Evolutionary conservation across 768 basidiomycete species (phyloP), one percentile per base, ranked within the genome.

Genomic region (Glaciozyma antarctica): DNA sequence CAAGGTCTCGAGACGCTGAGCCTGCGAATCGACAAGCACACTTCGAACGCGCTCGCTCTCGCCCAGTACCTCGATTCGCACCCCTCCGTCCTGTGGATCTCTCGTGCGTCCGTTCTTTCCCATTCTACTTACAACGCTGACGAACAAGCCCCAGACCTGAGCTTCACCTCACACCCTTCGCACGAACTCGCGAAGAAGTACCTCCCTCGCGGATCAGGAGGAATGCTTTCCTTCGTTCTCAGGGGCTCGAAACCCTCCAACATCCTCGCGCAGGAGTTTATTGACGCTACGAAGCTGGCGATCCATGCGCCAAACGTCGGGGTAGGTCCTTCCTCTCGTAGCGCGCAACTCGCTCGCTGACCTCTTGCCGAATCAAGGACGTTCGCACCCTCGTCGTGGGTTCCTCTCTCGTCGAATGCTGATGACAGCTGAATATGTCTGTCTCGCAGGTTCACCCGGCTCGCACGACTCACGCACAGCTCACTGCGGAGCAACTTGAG

Each of bases 141-240:
- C 34, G 5, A 34, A 34, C 34, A 10, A 5, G 5, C 34, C 34
- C 6, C 34, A 34, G 34, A 34, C 34, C 34, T 10, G 10, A 34
- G 34, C 34, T 81, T 88, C 0, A 73, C 76, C 55, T 76, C 74
- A 2, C 89, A 90, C 74, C 73, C 79, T 1, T 84, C 83, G 26
- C 79, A 90, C 75, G 75, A 75, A 47, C 73, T 81, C 13, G 87
- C 86, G 17, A 78, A 80, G 62, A 28, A 38, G n/a, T 28, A 44
- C 26, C 48, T 63, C 56, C 47, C 47, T 22, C 55, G 56, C 16
- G 62, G 62, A 28, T 89, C 79, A 60, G 86, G 88, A 7, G 88
- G 88, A n/a, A 81, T 90, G 71, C 76, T 90, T 60, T 87, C 81
- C 76, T 89, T 90, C 71, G 89, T 87, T 10, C 75, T 88, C 67